A percentile compares a stretch with the other conserved stretches of the same genome.
Evolutionary conservation across 1,284 basidiomycete species (phyloP).

Genomic region (Trametes pubescens): DNA sequence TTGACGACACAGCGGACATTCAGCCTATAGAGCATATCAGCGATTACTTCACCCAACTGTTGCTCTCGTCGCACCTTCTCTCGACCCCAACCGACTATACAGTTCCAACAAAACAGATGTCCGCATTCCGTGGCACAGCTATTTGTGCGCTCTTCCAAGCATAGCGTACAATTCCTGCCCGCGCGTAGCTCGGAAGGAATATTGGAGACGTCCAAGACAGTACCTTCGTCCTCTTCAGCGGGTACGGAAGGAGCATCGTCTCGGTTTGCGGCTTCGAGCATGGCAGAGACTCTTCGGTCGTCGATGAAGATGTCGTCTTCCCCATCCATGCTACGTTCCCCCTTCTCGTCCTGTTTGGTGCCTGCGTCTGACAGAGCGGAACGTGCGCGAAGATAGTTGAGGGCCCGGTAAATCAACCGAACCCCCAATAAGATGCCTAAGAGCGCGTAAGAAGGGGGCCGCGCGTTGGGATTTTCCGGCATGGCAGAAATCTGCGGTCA

Average conservation of each 20-base stretch:
- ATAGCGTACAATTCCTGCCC: constrained; percentile 84
- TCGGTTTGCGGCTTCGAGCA: constrained; percentile 61
- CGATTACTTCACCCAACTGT: not conserved
- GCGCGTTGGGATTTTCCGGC: constrained; percentile 73
- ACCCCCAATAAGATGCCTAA: constrained; percentile 80
- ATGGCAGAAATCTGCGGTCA: constrained; percentile 70
- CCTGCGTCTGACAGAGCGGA: constrained; percentile 26
- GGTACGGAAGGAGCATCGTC: constrained; percentile 61
- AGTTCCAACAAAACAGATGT: constrained; percentile 94
- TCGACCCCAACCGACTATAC: constrained; percentile 87
- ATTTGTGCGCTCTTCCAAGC: constrained; percentile 83
- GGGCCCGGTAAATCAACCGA: constrained; percentile 72
- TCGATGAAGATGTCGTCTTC: constrained; percentile 69
- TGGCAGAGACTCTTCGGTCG: constrained; percentile 63
- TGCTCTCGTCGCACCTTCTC: constrained; percentile 70
- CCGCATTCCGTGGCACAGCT: constrained; percentile 93
- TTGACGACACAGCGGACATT: constrained; percentile 90
- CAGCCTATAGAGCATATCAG: constrained; percentile 57
- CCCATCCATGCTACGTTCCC: constrained; percentile 43
- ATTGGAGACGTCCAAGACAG: constrained; percentile 63
- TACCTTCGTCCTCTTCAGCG: constrained; percentile 74
- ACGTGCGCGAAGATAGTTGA: constrained; percentile 50
- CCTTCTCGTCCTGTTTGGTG: constrained; percentile 39
- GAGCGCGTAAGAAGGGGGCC: constrained; percentile 85
- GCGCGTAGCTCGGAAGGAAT: constrained; percentile 63